Conservation (phyloP, 2,329 filamentous ascomycete genomes). For the Akanthomyces muscarius region DNA sequence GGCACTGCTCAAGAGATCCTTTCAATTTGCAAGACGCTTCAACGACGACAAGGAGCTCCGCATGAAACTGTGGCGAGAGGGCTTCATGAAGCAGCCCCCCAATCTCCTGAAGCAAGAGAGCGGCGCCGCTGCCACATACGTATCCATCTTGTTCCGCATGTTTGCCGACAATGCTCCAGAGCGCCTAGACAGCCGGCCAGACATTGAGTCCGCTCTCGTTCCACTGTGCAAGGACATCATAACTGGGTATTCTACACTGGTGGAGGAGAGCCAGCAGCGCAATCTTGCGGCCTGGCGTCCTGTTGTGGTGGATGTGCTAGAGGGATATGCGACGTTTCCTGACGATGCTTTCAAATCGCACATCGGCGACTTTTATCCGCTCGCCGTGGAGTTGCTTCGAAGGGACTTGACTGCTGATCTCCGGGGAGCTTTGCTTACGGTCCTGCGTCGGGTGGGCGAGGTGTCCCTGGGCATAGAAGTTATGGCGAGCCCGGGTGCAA, state of each 20-base stretch:
- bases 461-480: slow-evolving; percentile 57
- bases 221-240: slow-evolving; percentile 96
- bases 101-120: slow-evolving; percentile 97
- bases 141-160: slow-evolving; percentile 95
- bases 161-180: slow-evolving; percentile 86
- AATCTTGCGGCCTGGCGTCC: slow-evolving; percentile 97
- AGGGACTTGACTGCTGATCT: slow-evolving; percentile 80
- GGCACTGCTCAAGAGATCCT: slow-evolving; percentile 90
- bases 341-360: slow-evolving; percentile 74
- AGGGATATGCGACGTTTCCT: slow-evolving; percentile 85
- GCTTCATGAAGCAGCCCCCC: slow-evolving; percentile 99
- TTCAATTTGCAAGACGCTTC: slow-evolving; percentile 94
- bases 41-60: slow-evolving; percentile 96
- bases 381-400: slow-evolving; percentile 75
- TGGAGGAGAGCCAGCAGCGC: slow-evolving; percentile 93
- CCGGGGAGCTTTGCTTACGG: slow-evolving; percentile 68
- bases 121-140: slow-evolving; percentile 88
- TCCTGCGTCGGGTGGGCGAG: slow-evolving; percentile 82
- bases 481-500: slow-evolving; percentile 35
- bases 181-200: slow-evolving; percentile 69
- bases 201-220: slow-evolving; percentile 88
- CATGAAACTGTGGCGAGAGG: slow-evolving; percentile 91
- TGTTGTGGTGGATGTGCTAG: slow-evolving; percentile 93
- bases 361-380: slow-evolving; percentile 77
- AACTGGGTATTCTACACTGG: slow-evolving; percentile 74